Base-by-base conservation (phyloP, 2,329 filamentous ascomycete species). In the Verticillium albo-atrum region DNA sequence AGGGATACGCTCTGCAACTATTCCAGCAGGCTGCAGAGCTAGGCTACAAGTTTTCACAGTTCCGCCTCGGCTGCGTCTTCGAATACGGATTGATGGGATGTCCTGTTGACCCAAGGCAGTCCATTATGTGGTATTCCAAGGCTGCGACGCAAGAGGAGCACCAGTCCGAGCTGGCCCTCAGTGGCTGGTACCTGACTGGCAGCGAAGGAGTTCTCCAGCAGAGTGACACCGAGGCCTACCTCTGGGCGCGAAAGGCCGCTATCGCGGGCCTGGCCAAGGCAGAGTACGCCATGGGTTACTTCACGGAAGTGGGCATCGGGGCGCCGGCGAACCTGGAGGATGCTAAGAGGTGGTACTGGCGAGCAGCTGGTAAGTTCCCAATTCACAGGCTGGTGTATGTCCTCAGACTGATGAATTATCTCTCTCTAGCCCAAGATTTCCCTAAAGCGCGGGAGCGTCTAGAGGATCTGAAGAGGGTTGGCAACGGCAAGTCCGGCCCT, bases 281-380 rank as follows among this genome's bases (percentile, higher is more conserved):
- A 0, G 91, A 98, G 77, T 98, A 97, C 75, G 95, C 94, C 0
- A 97, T 99, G 90, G 95, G 95, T 0, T 97, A 98, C 75, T 97
- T 96, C 71, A 96, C 91, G 1, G 95, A 99, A 75, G 89, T 95
- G 55, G 95, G 95, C 14, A 98, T 99, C 67, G 95, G 95, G 30
- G 88, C 91, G 64, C 82, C 89, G 17, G 87, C 90, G 9, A 96
- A 94, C 72, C 69, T 97, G 67, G 95, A 99, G 68, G 95, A 98
- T 76, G 95, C 94, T 25, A 97, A 96, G 81, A 86, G 92, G 67
- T 99, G 95, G 95, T 99, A 99, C 77, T 97, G 93, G 84, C 84
- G 94, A 73, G 93, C 95, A 75, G 95, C 95, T 71, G 90, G 94
- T 97, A 82, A 86, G 92, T 87, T 61, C 60, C 56, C 10, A 3